A percentile compares a stretch with the other conserved stretches of the same genome.
Conservation (phyloP, 441 rosid genomes). For the Omphalea diandra region DNA sequence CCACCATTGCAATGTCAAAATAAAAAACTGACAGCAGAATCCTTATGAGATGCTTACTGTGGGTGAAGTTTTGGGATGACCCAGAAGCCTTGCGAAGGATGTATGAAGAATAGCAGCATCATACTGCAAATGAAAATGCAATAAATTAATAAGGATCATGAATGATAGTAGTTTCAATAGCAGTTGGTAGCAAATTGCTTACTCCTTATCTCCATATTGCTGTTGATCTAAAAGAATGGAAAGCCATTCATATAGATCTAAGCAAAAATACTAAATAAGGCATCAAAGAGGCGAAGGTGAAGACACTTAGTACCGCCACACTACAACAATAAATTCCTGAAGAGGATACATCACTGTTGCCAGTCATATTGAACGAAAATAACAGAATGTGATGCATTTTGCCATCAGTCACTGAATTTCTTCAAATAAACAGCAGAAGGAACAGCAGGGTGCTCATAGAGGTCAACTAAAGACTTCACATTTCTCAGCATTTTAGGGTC, state of each 20-base stretch:
- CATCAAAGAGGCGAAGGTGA: conserved; percentile 1
- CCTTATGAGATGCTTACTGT: conserved; percentile 33
- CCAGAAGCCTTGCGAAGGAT: conserved; percentile 85
- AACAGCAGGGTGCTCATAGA: background rate
- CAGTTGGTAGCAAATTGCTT: background rate
- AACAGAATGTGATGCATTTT: background rate
- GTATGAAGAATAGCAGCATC: conserved; percentile 92
- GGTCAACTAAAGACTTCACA: too few species aligned
- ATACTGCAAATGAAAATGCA: conserved; percentile 52
- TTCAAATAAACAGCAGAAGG: background rate
- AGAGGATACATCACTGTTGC: too few species aligned
- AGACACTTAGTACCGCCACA: background rate
- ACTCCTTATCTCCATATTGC: background rate
- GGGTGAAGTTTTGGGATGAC: conserved; percentile 56
- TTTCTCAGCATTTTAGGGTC: too few species aligned
- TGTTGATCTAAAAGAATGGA: background rate
- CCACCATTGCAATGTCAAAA: background rate
- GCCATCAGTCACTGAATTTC: background rate
- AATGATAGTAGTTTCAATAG: conserved; percentile 11
- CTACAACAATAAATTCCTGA: too few species aligned
- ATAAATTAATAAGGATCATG: conserved; percentile 7
- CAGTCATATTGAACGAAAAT: too few species aligned
- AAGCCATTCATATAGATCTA: background rate
- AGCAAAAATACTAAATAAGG: background rate
- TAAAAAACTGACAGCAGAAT: conserved; percentile 10